Conservation (phyloP, 352 stramenopile species). For the Phytophthora chlamydospora region DNA sequence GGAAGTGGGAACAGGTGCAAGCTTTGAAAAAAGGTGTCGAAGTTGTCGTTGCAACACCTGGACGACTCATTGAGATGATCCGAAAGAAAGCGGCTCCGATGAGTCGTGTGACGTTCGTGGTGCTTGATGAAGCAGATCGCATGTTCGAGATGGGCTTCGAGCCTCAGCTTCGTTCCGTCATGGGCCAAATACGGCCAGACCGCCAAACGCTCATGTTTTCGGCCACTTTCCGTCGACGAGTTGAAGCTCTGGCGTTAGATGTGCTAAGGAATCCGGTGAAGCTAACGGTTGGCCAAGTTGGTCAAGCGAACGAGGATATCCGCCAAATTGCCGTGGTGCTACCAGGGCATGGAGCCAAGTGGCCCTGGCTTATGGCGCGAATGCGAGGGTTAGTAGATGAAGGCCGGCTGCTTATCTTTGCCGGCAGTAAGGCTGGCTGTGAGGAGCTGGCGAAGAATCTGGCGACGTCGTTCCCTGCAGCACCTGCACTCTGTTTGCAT, state of each 20-base stretch:
- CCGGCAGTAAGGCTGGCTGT: conserved; percentile 82
- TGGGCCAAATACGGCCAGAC: conserved; percentile 85
- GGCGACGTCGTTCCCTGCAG: conserved; percentile 28
- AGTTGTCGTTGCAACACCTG: conserved; percentile 81
- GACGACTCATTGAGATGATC: conserved; percentile 86
- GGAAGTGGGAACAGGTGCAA: conserved; percentile 87
- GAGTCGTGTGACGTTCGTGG: conserved; percentile 83
- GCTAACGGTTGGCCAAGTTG: conserved; percentile 76
- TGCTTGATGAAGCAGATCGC: conserved; percentile 87
- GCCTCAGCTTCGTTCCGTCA: conserved; percentile 78
- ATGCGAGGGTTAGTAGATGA: conserved; percentile 62
- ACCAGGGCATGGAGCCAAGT: conserved; percentile 77
- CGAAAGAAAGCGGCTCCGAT: conserved; percentile 71
- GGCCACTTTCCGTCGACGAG: conserved; percentile 78
- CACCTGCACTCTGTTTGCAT: conserved; percentile 59
- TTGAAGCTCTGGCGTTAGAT: conserved; percentile 78
- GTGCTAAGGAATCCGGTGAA: conserved; percentile 85
- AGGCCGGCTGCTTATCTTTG: conserved; percentile 89
- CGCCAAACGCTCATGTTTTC: conserved; percentile 90
- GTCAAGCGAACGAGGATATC: conserved; percentile 92
- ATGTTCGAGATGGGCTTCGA: conserved; percentile 93
- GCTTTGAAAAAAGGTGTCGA: conserved; percentile 73
- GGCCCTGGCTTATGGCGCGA: conserved; percentile 83
- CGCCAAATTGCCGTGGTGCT: conserved; percentile 82
- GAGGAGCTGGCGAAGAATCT: conserved; percentile 85